Evolutionary conservation across 768 basidiomycete genomes (phyloP).

Genomic region (Phylloporus sp.): DNA sequence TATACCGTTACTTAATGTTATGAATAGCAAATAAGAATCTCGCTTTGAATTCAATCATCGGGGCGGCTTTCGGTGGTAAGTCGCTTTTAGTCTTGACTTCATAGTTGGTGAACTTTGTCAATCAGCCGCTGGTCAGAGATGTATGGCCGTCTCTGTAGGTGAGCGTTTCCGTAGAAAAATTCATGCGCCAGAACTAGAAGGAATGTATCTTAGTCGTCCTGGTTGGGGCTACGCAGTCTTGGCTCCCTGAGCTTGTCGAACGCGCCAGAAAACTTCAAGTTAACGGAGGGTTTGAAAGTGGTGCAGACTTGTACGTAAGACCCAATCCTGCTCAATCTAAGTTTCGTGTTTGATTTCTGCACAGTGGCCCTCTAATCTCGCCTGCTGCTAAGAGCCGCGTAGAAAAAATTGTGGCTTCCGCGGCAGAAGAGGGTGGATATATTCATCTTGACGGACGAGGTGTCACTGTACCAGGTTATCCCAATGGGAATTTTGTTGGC

Average conservation of each 20-base stretch:
- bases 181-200: background rate
- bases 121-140: slow-evolving; percentile 90
- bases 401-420: slow-evolving; percentile 67
- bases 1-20: background rate
- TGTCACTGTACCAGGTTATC: slow-evolving; percentile 64
- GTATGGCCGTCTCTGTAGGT: slow-evolving; percentile 96
- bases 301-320: slow-evolving; percentile 65
- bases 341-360: slow-evolving; percentile 1
- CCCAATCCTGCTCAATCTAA: background rate
- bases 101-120: slow-evolving; percentile 18
- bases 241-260: slow-evolving; percentile 85
- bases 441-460: slow-evolving; percentile 85
- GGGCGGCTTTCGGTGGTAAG: slow-evolving; percentile 88
- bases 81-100: slow-evolving; percentile 16
- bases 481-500: slow-evolving; percentile 90
- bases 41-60: slow-evolving; percentile 86
- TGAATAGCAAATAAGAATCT: slow-evolving; percentile 82
- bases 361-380: slow-evolving; percentile 76
- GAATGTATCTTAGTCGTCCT: slow-evolving; percentile 50
- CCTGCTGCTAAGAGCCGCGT: slow-evolving; percentile 79
- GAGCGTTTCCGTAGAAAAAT: slow-evolving; percentile 19
- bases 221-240: slow-evolving; percentile 73
- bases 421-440: slow-evolving; percentile 75
- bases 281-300: slow-evolving; percentile 86
- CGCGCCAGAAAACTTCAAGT: slow-evolving; percentile 78